Conservation (phyloP, 805 yeast species). For the Martiniozyma abietophila region DNA sequence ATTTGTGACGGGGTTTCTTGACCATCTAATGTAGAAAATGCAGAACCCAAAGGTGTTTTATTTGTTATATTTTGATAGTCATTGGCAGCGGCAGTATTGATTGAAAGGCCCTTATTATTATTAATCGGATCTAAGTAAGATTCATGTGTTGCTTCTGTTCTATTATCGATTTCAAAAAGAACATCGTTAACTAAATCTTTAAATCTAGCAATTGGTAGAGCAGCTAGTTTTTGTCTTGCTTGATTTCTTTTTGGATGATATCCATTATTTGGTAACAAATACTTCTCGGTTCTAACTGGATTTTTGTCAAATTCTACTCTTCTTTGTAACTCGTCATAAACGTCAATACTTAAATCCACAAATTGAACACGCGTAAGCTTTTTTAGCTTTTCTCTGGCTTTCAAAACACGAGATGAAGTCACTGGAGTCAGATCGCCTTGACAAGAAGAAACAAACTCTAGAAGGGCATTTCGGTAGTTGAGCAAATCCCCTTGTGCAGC, state of each 20-base stretch:
- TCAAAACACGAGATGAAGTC: constrained; percentile 53
- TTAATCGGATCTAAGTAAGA: too few species aligned
- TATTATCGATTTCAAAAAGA: constrained; percentile 71
- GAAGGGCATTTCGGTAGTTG: constrained; percentile 28
- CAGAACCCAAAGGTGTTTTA: constrained; percentile 13
- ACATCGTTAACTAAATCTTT: constrained; percentile 88
- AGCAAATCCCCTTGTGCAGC: constrained; percentile 6
- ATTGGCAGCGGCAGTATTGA: constrained; percentile 9
- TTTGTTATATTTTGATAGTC: not conserved
- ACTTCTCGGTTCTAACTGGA: constrained; percentile 1
- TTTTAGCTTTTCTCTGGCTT: constrained; percentile 78
- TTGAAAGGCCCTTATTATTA: constrained; percentile 7
- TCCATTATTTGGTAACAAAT: constrained; percentile 38
- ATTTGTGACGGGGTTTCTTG: constrained; percentile 25
- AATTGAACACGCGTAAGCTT: constrained; percentile 79
- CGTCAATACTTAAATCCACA: constrained; percentile 86
- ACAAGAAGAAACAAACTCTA: constrained; percentile 41
- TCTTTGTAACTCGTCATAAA: constrained; percentile 83
- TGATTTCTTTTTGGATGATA: constrained; percentile 94
- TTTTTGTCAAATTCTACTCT: constrained; percentile 36
- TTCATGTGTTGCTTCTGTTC: too few species aligned
- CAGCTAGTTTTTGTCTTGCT: constrained; percentile 85
- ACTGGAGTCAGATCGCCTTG: constrained; percentile 35
- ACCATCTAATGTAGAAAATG: constrained; percentile 6
- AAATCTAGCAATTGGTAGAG: constrained; percentile 73